Evolutionary conservation across 208 protist genomes (phyloP), one percentile per base, ranked within the genome.

Genomic region (Leishmania major): DNA sequence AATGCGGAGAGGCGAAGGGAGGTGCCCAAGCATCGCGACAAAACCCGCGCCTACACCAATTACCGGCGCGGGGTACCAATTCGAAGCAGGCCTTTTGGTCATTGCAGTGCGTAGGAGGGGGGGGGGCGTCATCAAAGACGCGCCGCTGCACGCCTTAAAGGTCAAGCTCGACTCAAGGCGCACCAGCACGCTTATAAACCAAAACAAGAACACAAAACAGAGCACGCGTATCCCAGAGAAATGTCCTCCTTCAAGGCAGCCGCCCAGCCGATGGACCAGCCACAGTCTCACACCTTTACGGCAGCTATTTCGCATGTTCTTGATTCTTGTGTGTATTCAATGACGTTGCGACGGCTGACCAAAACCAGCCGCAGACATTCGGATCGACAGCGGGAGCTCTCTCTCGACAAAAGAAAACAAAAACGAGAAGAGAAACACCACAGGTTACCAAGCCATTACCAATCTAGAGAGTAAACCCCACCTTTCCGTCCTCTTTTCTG

Each of bases 381-480:
- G 31, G 70, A 74, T 55, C 28, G 19, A 45, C 70, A 4, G 15
- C 55, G 70, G 47, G 45, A 55, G 49, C 45, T 19, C 45, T 37
- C 51, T 74, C 70, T 45, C 40, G 40, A 72, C 67, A 22, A 10
- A 45, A 8, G 17, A 49, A 72, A 72, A 45, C 6, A 37, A 74
- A 74, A 74, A 43, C 37, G 51, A 72, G 3, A 25, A 74, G 11
- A 74, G 47, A 43, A 31, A 17, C 19, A 55, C 28, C 43, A 74
- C 70, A 74, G 45, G 10, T 74, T 74, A 74, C 70, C 70, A 74
- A 19, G 31, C 5, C 43, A 53, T 74, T 51, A 35, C 70, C 37
- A 15, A 11, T 51, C 37, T 74, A 53, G 15, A 77, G 53, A 25
- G 47, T 47, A 1, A 64, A 2, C 45, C 45, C 45, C 45, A 49